Percentiles rank a stretch among this genome's conserved stretches.
These are phyloP conservation scores for Chamaecrista fasciculata DNA, from an alignment of 306 rosid genomes.

Conservation along the genomic window DNA sequence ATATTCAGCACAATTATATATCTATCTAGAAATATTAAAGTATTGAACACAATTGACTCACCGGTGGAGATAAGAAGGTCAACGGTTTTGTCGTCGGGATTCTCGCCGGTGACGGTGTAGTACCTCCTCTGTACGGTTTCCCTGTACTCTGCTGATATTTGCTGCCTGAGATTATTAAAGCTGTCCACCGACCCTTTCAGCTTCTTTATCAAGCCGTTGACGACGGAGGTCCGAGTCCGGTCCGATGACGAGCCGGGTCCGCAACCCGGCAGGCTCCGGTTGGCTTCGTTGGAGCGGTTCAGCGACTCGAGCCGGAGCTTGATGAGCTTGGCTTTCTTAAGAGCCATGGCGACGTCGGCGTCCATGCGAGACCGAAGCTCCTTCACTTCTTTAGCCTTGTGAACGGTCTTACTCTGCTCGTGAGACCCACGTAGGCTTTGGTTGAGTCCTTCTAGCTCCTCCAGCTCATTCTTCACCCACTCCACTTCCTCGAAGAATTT, in stretches of 20 bases:
- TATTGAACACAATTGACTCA: no score
- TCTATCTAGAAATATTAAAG: no score
- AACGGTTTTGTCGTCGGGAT: constrained; percentile 77
- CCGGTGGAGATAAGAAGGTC: constrained; percentile 81
- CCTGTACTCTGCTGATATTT: constrained; percentile 73
- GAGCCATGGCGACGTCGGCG: constrained; percentile 61
- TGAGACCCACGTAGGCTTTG: constrained; percentile 49
- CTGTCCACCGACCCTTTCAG: constrained; percentile 75
- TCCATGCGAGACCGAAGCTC: constrained; percentile 84
- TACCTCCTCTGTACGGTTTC: constrained; percentile 84
- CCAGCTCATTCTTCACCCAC: constrained; percentile 60
- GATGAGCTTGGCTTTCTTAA: constrained; percentile 69
- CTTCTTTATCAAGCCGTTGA: constrained; percentile 71
- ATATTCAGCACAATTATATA: no score
- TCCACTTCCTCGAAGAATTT: constrained; percentile 75
- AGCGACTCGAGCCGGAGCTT: constrained; percentile 70
- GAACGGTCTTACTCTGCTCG: constrained; percentile 73
- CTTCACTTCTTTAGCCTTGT: constrained; percentile 70
- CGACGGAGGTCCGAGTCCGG: constrained; percentile 73
- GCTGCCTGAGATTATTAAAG: constrained; percentile 56
- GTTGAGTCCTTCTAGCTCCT: constrained; percentile 61
- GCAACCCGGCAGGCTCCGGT: constrained; percentile 51
- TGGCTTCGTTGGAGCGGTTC: constrained; percentile 62
- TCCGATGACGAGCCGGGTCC: constrained; percentile 80
- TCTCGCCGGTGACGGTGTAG: constrained; percentile 84